These are phyloP conservation scores for Coniochaeta ligniaria DNA, from an alignment of 2,329 filamentous ascomycete genomes.

Conservation along the genomic window DNA sequence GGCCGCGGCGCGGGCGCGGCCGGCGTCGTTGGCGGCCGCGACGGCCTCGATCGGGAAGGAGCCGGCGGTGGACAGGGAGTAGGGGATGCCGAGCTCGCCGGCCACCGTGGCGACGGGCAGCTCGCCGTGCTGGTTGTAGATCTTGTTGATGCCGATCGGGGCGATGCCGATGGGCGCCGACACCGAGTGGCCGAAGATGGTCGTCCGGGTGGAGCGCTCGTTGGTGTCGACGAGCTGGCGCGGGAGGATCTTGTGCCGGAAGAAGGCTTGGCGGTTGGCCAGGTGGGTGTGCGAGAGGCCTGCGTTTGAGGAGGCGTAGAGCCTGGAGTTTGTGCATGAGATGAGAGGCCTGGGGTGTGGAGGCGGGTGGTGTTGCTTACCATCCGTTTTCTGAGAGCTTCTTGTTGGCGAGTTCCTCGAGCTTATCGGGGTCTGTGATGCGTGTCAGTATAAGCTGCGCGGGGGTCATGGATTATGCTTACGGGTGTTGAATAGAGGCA, in stretches of 20 bases:
- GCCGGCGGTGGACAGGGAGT: slow-evolving; percentile 52
- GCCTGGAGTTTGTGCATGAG: slow-evolving; percentile 19
- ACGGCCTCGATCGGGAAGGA: slow-evolving; percentile 51
- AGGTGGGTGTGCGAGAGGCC: slow-evolving; percentile 42
- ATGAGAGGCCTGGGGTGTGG: background rate
- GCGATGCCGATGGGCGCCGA: slow-evolving; percentile 57
- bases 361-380: background rate
- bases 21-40: slow-evolving; percentile 43
- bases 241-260: slow-evolving; percentile 55
- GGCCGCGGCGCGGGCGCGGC: slow-evolving; percentile 4
- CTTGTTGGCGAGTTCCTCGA: slow-evolving; percentile 50
- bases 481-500: slow-evolving; percentile 17
- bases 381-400: slow-evolving; percentile 51
- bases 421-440: slow-evolving; percentile 42
- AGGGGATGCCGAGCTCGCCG: slow-evolving; percentile 50
- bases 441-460: background rate
- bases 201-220: slow-evolving; percentile 45
- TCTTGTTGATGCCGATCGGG: slow-evolving; percentile 59
- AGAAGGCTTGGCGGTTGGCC: slow-evolving; percentile 59
- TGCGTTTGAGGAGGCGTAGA: slow-evolving; percentile 50
- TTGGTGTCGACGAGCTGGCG: slow-evolving; percentile 56
- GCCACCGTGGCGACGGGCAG: slow-evolving; percentile 52
- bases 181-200: slow-evolving; percentile 53
- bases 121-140: slow-evolving; percentile 53
- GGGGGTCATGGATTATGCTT: background rate